Percentiles rank a stretch among this genome's conserved stretches.
phyloP scores from a whole-genome alignment of 768 basidiomycete genomes.

The Candolleomyces aberdarensis region DNA sequence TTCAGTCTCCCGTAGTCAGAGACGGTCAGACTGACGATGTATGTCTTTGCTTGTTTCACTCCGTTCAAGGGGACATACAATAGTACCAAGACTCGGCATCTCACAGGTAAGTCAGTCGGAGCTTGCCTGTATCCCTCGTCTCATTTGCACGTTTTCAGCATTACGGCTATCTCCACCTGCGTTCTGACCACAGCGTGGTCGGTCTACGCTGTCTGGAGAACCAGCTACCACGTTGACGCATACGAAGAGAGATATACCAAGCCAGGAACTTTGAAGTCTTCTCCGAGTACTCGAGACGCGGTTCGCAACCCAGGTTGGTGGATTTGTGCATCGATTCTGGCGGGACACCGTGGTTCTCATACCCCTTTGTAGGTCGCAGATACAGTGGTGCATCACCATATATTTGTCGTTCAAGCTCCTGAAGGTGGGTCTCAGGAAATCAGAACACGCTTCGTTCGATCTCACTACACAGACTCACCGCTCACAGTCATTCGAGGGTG shows the following conservation, averaged over 20 bases:
- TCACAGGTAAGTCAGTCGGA: conserved; percentile 40
- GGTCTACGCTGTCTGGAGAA: conserved; percentile 48
- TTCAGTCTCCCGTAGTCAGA: no score
- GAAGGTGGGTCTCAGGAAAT: conserved; percentile 24
- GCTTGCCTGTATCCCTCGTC: background rate
- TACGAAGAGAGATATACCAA: conserved; percentile 35
- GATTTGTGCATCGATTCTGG: background rate
- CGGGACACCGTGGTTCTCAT: background rate
- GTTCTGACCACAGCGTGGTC: conserved; percentile 48
- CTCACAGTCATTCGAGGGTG: conserved; percentile 44
- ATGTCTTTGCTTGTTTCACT: no score
- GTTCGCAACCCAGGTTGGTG: conserved; percentile 37
- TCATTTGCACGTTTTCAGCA: conserved; percentile 21
- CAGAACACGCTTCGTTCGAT: no score
- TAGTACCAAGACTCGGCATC: no score
- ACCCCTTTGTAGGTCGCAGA: conserved; percentile 42
- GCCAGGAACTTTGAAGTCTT: conserved; percentile 45
- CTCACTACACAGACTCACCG: conserved; percentile 32
- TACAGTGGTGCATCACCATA: conserved; percentile 36
- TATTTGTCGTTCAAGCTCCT: conserved; percentile 46
- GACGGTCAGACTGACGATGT: no score
- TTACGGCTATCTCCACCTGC: conserved; percentile 49
- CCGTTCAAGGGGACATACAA: no score
- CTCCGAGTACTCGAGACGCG: conserved; percentile 37
- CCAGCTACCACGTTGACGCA: conserved; percentile 26